Conservation (phyloP, 2,329 filamentous ascomycete genomes). For the Stylonectria norvegica region DNA sequence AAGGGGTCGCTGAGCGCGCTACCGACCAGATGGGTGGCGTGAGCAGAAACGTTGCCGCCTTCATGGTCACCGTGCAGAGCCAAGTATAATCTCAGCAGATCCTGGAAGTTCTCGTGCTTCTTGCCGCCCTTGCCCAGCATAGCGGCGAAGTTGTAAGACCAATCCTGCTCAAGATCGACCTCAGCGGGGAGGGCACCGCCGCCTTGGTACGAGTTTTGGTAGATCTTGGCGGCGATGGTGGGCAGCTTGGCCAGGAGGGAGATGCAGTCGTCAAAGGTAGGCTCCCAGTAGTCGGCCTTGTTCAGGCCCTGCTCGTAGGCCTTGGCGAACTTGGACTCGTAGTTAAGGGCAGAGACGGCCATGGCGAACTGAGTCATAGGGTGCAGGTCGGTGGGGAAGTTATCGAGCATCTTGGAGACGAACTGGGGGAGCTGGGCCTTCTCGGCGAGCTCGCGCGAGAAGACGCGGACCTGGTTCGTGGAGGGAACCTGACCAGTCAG, state of each 20-base stretch:
- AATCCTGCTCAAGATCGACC: constrained; percentile 83
- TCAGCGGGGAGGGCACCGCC: constrained; percentile 69
- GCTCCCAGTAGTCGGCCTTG: constrained; percentile 99
- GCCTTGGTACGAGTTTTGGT: constrained; percentile 83
- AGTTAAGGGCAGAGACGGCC: constrained; percentile 91
- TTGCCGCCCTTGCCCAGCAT: constrained; percentile 89
- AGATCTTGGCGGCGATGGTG: constrained; percentile 95
- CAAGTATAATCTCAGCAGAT: constrained; percentile 88
- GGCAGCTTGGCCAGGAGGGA: constrained; percentile 92
- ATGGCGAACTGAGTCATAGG: constrained; percentile 98
- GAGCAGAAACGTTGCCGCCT: constrained; percentile 94
- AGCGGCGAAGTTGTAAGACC: constrained; percentile 97
- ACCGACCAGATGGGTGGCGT: constrained; percentile 91
- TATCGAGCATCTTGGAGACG: constrained; percentile 82
- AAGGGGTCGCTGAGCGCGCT: constrained; percentile 93
- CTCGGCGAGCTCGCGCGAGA: constrained; percentile 84
- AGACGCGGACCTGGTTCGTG: constrained; percentile 71
- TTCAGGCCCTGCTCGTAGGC: constrained; percentile 85
- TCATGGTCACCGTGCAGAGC: constrained; percentile 98
- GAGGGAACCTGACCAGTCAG: constrained; percentile 90
- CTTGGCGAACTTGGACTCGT: constrained; percentile 90
- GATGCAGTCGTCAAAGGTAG: constrained; percentile 93
- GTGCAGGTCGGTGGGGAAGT: constrained; percentile 85
- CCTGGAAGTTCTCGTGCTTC: constrained; percentile 91
- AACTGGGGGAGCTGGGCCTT: constrained; percentile 80